Conservation (phyloP, 2,329 filamentous ascomycete genomes). For the Pseudonectria buxi region DNA sequence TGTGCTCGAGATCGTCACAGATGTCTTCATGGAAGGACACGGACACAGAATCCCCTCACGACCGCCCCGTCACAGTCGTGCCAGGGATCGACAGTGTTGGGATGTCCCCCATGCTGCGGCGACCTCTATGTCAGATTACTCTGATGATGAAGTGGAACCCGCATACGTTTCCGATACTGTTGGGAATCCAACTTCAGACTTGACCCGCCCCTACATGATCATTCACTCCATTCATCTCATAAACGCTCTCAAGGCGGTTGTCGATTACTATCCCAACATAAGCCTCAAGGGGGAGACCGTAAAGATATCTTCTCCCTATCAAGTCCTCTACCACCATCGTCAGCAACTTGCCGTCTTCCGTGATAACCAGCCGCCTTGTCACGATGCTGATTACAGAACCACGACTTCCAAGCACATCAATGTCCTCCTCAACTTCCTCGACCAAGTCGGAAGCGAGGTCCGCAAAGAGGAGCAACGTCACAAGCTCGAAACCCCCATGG, state of each 20-base stretch:
- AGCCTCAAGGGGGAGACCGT: constrained; percentile 31
- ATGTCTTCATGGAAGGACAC: constrained; percentile 22
- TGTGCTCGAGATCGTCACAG: constrained; percentile 38
- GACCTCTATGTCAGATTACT: no score
- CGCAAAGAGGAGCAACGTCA: constrained; percentile 36
- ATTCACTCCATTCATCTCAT: constrained; percentile 40
- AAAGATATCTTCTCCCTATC: constrained; percentile 39
- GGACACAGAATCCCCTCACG: constrained; percentile 7
- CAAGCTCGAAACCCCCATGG: constrained; percentile 29
- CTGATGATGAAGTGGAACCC: constrained; percentile 17
- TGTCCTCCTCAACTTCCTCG: constrained; percentile 37
- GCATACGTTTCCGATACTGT: no score
- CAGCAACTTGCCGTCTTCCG: constrained; percentile 36
- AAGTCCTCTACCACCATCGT: constrained; percentile 40
- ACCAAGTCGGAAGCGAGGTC: constrained; percentile 31
- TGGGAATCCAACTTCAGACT: constrained; percentile 20
- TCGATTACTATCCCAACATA: constrained; percentile 41
- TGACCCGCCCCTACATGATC: constrained; percentile 32
- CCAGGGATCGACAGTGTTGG: no score
- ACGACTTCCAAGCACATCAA: constrained; percentile 39
- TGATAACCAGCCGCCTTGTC: constrained; percentile 32
- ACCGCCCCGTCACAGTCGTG: constrained; percentile 26
- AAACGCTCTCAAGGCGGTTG: constrained; percentile 40
- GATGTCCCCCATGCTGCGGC: no score
- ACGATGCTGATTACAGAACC: constrained; percentile 33